Base-by-base conservation (phyloP, 139 green algal genomes). In the Tetraselmis chui region DNA sequence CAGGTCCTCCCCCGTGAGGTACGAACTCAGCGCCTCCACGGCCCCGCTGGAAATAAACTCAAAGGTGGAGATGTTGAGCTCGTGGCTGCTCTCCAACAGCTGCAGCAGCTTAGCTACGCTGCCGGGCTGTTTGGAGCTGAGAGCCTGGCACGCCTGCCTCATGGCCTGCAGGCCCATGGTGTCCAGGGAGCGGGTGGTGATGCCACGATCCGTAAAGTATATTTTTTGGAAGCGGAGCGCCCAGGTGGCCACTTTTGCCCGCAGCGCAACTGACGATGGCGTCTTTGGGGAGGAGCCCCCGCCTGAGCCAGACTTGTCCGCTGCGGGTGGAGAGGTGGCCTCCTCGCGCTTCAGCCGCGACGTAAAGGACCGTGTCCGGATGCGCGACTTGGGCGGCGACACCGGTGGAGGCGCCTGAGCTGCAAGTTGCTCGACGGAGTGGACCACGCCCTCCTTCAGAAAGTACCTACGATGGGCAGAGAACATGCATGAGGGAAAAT, bases 401-500 rank as follows among this genome's bases (percentile, higher is more conserved):
- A 78, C 87, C 2, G 76, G 28, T 23, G 75, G 29, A 25, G 83
- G 31, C 0, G 75, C 81, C 31, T n/a, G n/a, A 0, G 78, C 83
- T n/a, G 91, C 89, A 45, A 98, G 89, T 83, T 93, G 85, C 26
- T 97, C 90, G 27, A 98, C 85, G 0, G 92, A 93, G 79, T 98
- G 92, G 67, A 96, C 88, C 0, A 98, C 94, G 0, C 96, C 96
- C 87, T 99, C 96, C 84, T 97, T 97, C 0, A 97, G 59, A 79
- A 99, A 98, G 75, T 86, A 85, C 32, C 85, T 85, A 28, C 31
- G n/a, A n/a, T n/a, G n/a, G n/a, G n/a, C n/a, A n/a, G n/a, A n/a
- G n/a, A n/a, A n/a, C n/a, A n/a, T n/a, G n/a, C n/a, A n/a, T n/a
- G n/a, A n/a, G n/a, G n/a, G n/a, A n/a, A n/a, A n/a, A n/a, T n/a